These are phyloP conservation scores for Chlamydomonas sphaeroides DNA, from an alignment of 139 green algal species.

Conservation along the genomic window DNA sequence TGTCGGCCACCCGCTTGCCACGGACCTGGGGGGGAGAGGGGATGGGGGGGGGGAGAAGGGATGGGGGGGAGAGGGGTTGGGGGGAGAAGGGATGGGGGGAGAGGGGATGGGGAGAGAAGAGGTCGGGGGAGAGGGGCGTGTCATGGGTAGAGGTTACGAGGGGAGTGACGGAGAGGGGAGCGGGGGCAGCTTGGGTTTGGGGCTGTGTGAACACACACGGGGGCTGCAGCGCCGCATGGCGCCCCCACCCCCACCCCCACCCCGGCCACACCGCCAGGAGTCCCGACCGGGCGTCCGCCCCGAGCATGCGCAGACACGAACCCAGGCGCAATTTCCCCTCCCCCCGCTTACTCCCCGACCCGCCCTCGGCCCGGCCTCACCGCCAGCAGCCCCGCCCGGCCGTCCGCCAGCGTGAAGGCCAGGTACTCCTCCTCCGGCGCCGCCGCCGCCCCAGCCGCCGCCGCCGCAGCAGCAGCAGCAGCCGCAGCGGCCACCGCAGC, in stretches of 20 bases:
- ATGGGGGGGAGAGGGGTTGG: not conserved
- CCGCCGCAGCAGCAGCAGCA: not conserved
- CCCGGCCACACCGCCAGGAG: constrained; percentile 53
- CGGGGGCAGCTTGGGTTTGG: too few species aligned
- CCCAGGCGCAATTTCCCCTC: too few species aligned
- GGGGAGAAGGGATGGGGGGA: not conserved
- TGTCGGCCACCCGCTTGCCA: constrained; percentile 63
- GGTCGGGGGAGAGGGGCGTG: not conserved
- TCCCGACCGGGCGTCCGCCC: constrained; percentile 58
- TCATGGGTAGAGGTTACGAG: not conserved
- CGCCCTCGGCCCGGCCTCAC: constrained; percentile 14
- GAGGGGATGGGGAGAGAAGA: not conserved
- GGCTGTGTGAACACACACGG: too few species aligned
- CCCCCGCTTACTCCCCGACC: too few species aligned
- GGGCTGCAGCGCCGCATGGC: not conserved
- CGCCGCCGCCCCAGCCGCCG: not conserved
- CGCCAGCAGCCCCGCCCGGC: constrained; percentile 52
- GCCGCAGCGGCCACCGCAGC: not conserved
- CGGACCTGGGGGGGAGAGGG: constrained; percentile 39
- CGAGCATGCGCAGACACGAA: too few species aligned
- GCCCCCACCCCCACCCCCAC: not conserved
- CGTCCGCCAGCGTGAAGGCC: constrained; percentile 74
- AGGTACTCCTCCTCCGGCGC: constrained; percentile 65
- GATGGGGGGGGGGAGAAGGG: constrained; percentile 1
- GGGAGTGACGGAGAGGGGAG: too few species aligned